Percentiles rank a stretch among this genome's conserved stretches.
Conservation (phyloP, 139 green algal species). For the Chlamydomonas schloesseri region DNA sequence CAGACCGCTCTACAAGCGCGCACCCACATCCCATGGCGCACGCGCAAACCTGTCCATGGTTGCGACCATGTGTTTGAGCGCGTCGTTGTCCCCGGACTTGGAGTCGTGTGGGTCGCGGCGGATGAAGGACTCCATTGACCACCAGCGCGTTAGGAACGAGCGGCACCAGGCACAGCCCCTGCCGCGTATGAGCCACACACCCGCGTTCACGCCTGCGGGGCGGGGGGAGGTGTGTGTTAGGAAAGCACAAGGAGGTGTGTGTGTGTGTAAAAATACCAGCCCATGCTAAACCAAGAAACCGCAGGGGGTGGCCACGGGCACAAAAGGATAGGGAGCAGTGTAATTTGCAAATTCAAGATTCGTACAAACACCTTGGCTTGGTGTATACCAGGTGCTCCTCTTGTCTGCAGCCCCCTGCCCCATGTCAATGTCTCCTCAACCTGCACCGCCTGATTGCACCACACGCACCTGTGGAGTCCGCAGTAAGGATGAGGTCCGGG, state of each 20-base stretch:
- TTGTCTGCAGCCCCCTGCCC: too few relatives aligned
- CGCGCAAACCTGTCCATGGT: background rate
- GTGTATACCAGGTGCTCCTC: too few relatives aligned
- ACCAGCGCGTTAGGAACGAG: conserved; percentile 60
- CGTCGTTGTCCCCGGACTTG: conserved; percentile 67
- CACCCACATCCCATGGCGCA: too few relatives aligned
- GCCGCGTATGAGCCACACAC: conserved; percentile 61
- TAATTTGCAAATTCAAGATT: too few relatives aligned
- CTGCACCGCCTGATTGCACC: background rate
- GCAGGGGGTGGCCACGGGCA: too few relatives aligned
- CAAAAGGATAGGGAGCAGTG: too few relatives aligned
- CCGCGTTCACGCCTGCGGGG: conserved; percentile 46
- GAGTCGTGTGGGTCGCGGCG: conserved; percentile 40
- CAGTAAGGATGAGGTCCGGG: conserved; percentile 6
- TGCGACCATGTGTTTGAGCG: conserved; percentile 36
- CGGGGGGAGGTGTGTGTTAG: background rate
- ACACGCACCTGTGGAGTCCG: conserved; percentile 1
- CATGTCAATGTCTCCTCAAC: too few relatives aligned
- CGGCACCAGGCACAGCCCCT: conserved; percentile 40
- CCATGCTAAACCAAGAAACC: too few relatives aligned
- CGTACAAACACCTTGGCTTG: too few relatives aligned
- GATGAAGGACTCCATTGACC: conserved; percentile 50
- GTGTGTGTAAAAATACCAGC: too few relatives aligned
- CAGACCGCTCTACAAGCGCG: too few relatives aligned
- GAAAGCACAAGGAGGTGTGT: too few relatives aligned